phyloP scores from a whole-genome alignment of 1,284 basidiomycete genomes.

The Fomitopsis palustris region DNA sequence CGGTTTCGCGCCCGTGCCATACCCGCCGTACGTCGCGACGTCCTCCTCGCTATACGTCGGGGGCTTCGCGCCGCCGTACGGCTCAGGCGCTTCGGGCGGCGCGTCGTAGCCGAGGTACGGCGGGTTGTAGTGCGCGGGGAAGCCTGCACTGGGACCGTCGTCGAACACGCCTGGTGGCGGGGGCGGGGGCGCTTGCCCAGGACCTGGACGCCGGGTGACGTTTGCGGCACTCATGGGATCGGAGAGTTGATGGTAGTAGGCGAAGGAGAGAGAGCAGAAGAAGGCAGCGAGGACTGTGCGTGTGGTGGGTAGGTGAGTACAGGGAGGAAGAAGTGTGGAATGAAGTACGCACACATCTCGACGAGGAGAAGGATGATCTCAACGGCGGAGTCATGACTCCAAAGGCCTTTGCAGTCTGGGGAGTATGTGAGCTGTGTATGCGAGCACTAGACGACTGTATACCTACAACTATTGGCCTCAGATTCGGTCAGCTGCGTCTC shows the following conservation, averaged over 20 bases:
- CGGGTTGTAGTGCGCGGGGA: constrained; percentile 37
- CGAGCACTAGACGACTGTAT: background rate
- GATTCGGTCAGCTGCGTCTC: constrained; percentile 8
- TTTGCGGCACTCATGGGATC: constrained; percentile 52
- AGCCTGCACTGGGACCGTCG: constrained; percentile 9
- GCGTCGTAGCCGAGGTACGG: constrained; percentile 32
- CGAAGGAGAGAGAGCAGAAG: constrained; percentile 59
- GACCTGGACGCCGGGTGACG: constrained; percentile 20
- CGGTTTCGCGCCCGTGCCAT: constrained; percentile 25
- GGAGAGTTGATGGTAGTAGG: constrained; percentile 67
- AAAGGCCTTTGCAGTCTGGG: constrained; percentile 53
- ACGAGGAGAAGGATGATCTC: constrained; percentile 59
- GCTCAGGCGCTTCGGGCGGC: constrained; percentile 1
- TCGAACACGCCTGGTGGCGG: constrained; percentile 20
- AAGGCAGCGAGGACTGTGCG: constrained; percentile 47
- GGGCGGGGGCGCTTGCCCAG: constrained; percentile 21
- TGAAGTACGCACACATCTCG: constrained; percentile 38
- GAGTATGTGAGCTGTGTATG: background rate
- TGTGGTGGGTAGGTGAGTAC: constrained; percentile 1
- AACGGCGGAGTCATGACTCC: constrained; percentile 56
- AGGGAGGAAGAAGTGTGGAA: background rate
- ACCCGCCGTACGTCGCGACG: constrained; percentile 18
- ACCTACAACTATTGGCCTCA: constrained; percentile 47
- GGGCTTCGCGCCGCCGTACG: constrained; percentile 34
- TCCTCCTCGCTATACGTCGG: constrained; percentile 32